These are phyloP conservation scores for Mrakia hoshinonis DNA, from an alignment of 768 basidiomycete species.

Conservation along the genomic window DNA sequence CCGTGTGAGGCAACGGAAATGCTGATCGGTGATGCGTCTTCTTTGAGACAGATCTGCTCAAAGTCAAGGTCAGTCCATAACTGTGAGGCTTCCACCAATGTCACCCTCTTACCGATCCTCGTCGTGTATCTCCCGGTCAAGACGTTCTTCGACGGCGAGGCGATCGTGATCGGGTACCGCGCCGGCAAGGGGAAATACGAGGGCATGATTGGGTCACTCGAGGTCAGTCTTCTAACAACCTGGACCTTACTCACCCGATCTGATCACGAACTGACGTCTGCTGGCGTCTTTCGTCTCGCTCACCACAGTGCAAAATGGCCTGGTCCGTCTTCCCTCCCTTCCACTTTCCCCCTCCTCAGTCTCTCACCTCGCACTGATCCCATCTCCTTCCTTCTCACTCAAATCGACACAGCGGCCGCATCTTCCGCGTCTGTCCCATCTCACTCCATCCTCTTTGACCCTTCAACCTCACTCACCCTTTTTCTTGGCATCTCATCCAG, in stretches of 20 bases:
- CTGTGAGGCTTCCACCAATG: not conserved
- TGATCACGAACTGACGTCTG: too few relatives aligned
- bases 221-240: not conserved
- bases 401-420: not conserved
- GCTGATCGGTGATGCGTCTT: not conserved
- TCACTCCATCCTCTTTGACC: not conserved
- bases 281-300: not conserved
- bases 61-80: not conserved
- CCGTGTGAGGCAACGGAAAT: not conserved
- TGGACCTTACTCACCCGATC: not conserved
- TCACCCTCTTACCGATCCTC: not conserved
- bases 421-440: not conserved
- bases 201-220: not conserved
- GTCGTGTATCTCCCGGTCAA: not conserved
- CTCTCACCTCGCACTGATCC: not conserved
- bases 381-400: too few relatives aligned
- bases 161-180: not conserved
- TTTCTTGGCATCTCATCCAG: not conserved
- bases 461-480: not conserved
- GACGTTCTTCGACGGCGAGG: constrained; percentile 10
- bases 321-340: not conserved
- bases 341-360: not conserved
- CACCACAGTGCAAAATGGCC: not conserved
- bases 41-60: not conserved
- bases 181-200: constrained; percentile 1